Base-by-base conservation (phyloP, 2,329 filamentous ascomycete species). In the Monilinia vaccinii-corymbosi region DNA sequence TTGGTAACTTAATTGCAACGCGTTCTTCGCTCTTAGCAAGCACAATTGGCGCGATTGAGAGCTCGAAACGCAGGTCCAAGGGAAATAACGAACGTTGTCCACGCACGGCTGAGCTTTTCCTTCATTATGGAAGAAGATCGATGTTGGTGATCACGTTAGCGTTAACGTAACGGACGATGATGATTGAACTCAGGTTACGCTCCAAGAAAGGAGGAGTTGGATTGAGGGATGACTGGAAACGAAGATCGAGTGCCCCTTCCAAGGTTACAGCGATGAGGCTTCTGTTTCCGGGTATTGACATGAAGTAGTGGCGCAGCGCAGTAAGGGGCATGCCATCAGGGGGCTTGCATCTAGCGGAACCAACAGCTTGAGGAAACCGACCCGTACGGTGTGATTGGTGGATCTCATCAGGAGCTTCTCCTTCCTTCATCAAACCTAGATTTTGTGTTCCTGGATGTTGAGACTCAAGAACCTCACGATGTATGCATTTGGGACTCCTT, bases 21-120 rank as follows among this genome's bases (percentile, higher is more conserved):
- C 25, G 3, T 28, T 28, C 25, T 28, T 28, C 25, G 6, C 3
- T 28, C 25, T 44, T 52, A 45, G 47, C 56, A 58, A 32, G 56
- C 56, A 52, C 56, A 58, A 25, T 58, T 58, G 7, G 48, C 56
- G 16, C 47, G 56, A 23, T 58, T 58, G 25, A 58, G 56, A 58
- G 56, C 48, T 45, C 52, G 52, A 56, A 56, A 56, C 11, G 46
- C 52, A 32, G 40, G 21, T 56, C 52, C 52, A 4, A 56, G 42
- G 14, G 52, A 56, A 18, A 58, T 31, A 32, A 58, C n/a, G 10
- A 58, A 34, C 42, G 52, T 58, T 34, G 56, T 58, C 56, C 56
- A 52, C 18, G 34, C 21, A 34, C 56, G 47, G 9, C 56, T 51
- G 11, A 58, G 14, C n/a, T 32, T 55, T 55, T 55, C 51, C 28